Percentiles rank a stretch among this genome's conserved stretches.
Conservation (phyloP, 2,329 filamentous ascomycete species). For the Chaetomiaceae sp. region DNA sequence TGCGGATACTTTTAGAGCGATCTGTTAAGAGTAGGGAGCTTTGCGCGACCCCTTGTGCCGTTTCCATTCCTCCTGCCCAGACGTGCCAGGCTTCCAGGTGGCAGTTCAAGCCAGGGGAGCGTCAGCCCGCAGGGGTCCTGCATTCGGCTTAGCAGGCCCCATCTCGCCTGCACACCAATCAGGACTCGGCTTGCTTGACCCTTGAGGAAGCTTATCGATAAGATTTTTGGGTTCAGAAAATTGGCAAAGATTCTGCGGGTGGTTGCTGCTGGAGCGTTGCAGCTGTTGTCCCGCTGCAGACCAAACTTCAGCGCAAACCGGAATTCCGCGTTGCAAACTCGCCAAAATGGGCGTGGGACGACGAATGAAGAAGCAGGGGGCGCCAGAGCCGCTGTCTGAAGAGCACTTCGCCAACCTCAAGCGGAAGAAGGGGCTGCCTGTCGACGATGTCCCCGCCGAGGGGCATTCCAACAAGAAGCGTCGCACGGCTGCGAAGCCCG, state of each 20-base stretch:
- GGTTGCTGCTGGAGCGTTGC: constrained; percentile 1
- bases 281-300: constrained; percentile 2
- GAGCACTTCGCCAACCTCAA: constrained; percentile 71
- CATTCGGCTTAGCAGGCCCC: constrained; percentile 9
- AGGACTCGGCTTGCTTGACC: neutral
- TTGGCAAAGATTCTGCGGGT: constrained; percentile 12
- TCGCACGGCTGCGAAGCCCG: constrained; percentile 32
- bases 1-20: constrained; percentile 22
- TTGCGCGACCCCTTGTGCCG: constrained; percentile 9
- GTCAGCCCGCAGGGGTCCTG: constrained; percentile 21
- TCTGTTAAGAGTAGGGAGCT: constrained; percentile 21
- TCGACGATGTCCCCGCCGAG: constrained; percentile 47
- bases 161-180: constrained; percentile 7
- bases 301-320: constrained; percentile 1
- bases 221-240: constrained; percentile 19
- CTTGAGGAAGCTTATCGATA: constrained; percentile 21
- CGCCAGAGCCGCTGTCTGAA: constrained; percentile 76
- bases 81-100: constrained; percentile 10
- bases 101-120: constrained; percentile 2
- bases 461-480: constrained; percentile 55
- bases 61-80: neutral
- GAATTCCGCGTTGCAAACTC: constrained; percentile 14
- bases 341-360: constrained; percentile 77
- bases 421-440: constrained; percentile 71
- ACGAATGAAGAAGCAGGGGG: constrained; percentile 93